A percentile compares a stretch with the other conserved stretches of the same genome.
Evolutionary conservation across 352 stramenopile genomes (phyloP).

Genomic region (Phytophthora quininea): DNA sequence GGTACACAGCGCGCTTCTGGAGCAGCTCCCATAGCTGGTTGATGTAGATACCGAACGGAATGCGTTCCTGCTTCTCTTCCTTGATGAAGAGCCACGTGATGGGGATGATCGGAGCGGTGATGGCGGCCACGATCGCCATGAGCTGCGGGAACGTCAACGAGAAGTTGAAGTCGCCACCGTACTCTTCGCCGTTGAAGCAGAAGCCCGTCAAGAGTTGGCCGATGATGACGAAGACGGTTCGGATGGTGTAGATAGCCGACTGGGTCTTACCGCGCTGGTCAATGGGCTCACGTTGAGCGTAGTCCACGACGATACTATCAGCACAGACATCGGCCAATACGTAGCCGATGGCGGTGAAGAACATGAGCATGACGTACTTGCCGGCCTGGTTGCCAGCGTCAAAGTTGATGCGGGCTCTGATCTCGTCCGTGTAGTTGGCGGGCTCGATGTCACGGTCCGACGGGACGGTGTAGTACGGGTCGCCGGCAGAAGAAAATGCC

Average conservation of each 20-base stretch:
- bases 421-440: slow-evolving; percentile 25
- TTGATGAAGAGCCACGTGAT: slow-evolving; percentile 49
- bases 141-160: slow-evolving; percentile 39
- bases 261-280: slow-evolving; percentile 42
- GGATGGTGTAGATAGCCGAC: slow-evolving; percentile 41
- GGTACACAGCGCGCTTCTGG: slow-evolving; percentile 42
- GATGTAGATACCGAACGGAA: slow-evolving; percentile 37
- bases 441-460: slow-evolving; percentile 20
- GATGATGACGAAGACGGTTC: slow-evolving; percentile 36
- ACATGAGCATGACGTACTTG: slow-evolving; percentile 52
- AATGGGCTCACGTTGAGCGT: slow-evolving; percentile 41
- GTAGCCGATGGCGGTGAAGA: slow-evolving; percentile 60
- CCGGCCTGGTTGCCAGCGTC: slow-evolving; percentile 16
- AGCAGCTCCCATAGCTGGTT: slow-evolving; percentile 39
- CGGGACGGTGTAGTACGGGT: slow-evolving; percentile 43
- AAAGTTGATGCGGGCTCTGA: slow-evolving; percentile 30
- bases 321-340: slow-evolving; percentile 62
- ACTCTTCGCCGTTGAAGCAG: slow-evolving; percentile 50
- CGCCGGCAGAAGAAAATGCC: slow-evolving; percentile 29
- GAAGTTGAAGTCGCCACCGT: slow-evolving; percentile 51
- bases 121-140: slow-evolving; percentile 37
- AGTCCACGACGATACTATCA: slow-evolving; percentile 51
- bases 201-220: slow-evolving; percentile 41
- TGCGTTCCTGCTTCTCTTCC: slow-evolving; percentile 36
- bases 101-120: slow-evolving; percentile 25